A percentile compares a stretch with the other conserved stretches of the same genome.
Evolutionary conservation across 2,329 filamentous ascomycete species (phyloP).

Genomic region (Xylogone sp.): DNA sequence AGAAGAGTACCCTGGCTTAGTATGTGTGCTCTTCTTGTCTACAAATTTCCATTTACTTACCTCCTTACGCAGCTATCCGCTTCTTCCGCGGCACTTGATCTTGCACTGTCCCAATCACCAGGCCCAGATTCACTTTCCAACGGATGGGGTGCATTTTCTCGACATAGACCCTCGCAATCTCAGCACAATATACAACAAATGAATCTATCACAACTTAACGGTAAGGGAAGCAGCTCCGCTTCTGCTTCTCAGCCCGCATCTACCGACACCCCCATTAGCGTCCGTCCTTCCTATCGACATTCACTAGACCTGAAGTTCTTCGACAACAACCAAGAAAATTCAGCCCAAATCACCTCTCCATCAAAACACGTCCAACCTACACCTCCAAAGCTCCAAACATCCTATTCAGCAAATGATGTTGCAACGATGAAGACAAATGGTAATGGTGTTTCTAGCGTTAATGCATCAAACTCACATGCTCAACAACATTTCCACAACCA

Average conservation of each 20-base stretch:
- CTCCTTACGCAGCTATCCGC: slow-evolving; percentile 64
- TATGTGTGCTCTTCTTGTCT: slow-evolving; percentile 15
- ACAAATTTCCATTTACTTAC: slow-evolving; percentile 27
- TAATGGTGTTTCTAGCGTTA: slow-evolving; percentile 21
- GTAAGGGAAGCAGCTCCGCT: slow-evolving; percentile 33
- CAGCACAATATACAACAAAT: slow-evolving; percentile 47
- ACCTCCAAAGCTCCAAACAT: slow-evolving; percentile 75
- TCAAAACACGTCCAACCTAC: slow-evolving; percentile 52
- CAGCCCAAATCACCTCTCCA: slow-evolving; percentile 33
- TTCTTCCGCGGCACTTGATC: slow-evolving; percentile 76
- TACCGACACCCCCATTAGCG: slow-evolving; percentile 42
- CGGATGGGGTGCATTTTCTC: slow-evolving; percentile 27
- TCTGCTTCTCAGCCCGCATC: slow-evolving; percentile 30
- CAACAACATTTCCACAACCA: slow-evolving; percentile 64
- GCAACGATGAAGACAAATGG: slow-evolving; percentile 68
- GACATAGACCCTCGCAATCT: slow-evolving; percentile 24
- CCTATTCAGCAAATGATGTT: slow-evolving; percentile 86
- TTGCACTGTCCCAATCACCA: slow-evolving; percentile 67
- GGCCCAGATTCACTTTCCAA: slow-evolving; percentile 48
- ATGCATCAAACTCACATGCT: slow-evolving; percentile 50
- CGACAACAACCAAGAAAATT: slow-evolving; percentile 28
- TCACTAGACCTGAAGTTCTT: slow-evolving; percentile 52
- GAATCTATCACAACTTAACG: slow-evolving; percentile 19
- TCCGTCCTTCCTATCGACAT: slow-evolving; percentile 49
- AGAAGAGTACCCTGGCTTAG: slow-evolving; percentile 33